Evolutionary conservation across 1,284 basidiomycete species (phyloP).

Genomic region (Inonotus obliquus): DNA sequence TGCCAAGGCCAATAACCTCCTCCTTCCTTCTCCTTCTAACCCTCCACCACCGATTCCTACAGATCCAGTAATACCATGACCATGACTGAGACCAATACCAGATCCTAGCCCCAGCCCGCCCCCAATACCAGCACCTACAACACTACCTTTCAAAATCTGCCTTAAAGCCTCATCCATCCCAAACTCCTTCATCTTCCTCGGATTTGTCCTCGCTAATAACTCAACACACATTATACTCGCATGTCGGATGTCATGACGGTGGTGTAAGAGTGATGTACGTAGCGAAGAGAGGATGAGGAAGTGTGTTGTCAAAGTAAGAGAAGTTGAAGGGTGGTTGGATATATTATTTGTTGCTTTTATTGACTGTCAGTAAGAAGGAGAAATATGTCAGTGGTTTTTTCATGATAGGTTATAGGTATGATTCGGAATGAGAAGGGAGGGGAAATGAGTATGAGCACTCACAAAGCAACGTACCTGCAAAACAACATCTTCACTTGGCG

Average conservation of each 20-base stretch:
- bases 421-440: not conserved
- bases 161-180: slow-evolving; percentile 41
- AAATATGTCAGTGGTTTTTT: not conserved
- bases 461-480: slow-evolving; percentile 50
- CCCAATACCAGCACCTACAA: too few relatives aligned
- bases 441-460: too few relatives aligned
- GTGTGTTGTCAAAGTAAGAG: slow-evolving; percentile 43
- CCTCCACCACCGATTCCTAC: not conserved
- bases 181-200: slow-evolving; percentile 35
- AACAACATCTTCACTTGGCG: slow-evolving; percentile 45
- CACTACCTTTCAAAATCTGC: slow-evolving; percentile 36
- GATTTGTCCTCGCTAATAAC: slow-evolving; percentile 41
- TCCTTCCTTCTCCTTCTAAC: not conserved
- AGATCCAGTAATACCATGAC: too few relatives aligned
- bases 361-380: slow-evolving; percentile 33
- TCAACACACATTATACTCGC: slow-evolving; percentile 56
- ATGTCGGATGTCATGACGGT: slow-evolving; percentile 49
- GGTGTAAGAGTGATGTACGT: slow-evolving; percentile 51
- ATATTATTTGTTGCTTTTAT: slow-evolving; percentile 60
- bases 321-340: slow-evolving; percentile 44
- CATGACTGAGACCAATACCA: too few relatives aligned
- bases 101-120: too few relatives aligned
- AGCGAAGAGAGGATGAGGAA: slow-evolving; percentile 47
- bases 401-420: too few relatives aligned
- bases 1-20: not conserved